phyloP scores from a whole-genome alignment of 148 eudicot genomes.

The Nepenthes gracilis region DNA sequence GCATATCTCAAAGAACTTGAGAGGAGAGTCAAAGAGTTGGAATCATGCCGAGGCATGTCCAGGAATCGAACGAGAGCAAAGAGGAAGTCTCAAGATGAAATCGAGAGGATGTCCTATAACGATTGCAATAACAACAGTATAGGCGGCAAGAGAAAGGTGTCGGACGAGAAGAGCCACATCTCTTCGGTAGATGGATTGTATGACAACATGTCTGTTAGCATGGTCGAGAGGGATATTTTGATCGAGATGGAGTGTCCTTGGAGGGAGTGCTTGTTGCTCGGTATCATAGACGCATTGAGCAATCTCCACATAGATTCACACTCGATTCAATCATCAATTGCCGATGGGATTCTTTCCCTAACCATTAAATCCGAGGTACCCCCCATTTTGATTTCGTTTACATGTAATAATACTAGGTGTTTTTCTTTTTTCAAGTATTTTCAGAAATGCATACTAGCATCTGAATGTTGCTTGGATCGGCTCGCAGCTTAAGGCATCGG shows the following conservation, averaged over 20 bases:
- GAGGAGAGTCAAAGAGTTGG: conserved; percentile 38
- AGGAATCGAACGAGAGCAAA: conserved; percentile 16
- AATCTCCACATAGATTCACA: conserved; percentile 40
- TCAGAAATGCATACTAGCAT: not conserved
- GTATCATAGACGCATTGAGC: conserved; percentile 41
- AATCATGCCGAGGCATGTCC: conserved; percentile 22
- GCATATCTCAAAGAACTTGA: conserved; percentile 46
- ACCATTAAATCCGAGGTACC: conserved; percentile 48
- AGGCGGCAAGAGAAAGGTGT: too few relatives aligned
- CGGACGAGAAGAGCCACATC: not conserved
- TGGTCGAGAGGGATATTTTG: conserved; percentile 30
- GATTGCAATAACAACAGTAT: too few relatives aligned
- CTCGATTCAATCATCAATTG: conserved; percentile 46
- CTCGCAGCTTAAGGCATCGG: conserved; percentile 37
- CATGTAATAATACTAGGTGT: not conserved
- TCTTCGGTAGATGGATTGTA: conserved; percentile 10
- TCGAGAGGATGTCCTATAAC: not conserved
- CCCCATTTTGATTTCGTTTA: not conserved
- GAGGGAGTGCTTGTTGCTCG: conserved; percentile 42
- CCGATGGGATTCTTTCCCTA: conserved; percentile 41
- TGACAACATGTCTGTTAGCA: conserved; percentile 22
- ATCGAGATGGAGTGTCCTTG: conserved; percentile 48
- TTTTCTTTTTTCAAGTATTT: too few relatives aligned
- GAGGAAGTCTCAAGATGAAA: conserved; percentile 6
- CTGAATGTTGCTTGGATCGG: not conserved